Evolutionary conservation across 2,329 filamentous ascomycete species (phyloP).

Genomic region (Hawksworthiomyces lignivorus): DNA sequence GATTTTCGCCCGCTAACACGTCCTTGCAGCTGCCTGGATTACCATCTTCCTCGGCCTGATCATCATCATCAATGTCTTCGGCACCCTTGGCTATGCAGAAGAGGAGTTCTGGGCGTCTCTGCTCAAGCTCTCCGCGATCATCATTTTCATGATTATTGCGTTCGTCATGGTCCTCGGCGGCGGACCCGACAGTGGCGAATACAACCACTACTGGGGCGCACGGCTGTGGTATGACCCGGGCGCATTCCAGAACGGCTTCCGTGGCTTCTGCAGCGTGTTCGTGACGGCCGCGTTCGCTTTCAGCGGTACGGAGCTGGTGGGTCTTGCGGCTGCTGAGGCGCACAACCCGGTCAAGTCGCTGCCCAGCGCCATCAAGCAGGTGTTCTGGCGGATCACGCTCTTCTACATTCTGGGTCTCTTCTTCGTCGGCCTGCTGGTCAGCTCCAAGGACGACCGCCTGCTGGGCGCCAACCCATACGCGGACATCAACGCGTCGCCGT

Average conservation of each 20-base stretch:
- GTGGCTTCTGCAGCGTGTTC: constrained; percentile 64
- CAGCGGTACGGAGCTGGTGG: constrained; percentile 66
- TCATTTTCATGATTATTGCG: constrained; percentile 57
- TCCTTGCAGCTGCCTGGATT: constrained; percentile 40
- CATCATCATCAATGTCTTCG: constrained; percentile 48
- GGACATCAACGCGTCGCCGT: constrained; percentile 42
- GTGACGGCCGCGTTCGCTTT: constrained; percentile 69
- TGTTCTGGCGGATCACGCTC: constrained; percentile 50
- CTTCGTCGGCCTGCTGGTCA: constrained; percentile 43
- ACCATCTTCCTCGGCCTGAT: constrained; percentile 46
- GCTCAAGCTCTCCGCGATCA: constrained; percentile 49
- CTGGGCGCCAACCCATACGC: constrained; percentile 39
- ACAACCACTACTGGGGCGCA: constrained; percentile 40
- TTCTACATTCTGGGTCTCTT: constrained; percentile 48
- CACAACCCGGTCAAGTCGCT: constrained; percentile 63
- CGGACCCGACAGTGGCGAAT: constrained; percentile 41
- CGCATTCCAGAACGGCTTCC: constrained; percentile 65
- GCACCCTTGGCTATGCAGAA: constrained; percentile 46
- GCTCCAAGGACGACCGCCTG: constrained; percentile 37
- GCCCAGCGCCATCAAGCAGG: constrained; percentile 78
- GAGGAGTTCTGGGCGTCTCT: constrained; percentile 53
- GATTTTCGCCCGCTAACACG: background rate
- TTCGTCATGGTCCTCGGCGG: constrained; percentile 53
- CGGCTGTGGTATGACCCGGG: constrained; percentile 43
- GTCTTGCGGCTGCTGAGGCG: constrained; percentile 65